Conservation (phyloP, 768 basidiomycete species). For the Melanogaster broomeanus region DNA sequence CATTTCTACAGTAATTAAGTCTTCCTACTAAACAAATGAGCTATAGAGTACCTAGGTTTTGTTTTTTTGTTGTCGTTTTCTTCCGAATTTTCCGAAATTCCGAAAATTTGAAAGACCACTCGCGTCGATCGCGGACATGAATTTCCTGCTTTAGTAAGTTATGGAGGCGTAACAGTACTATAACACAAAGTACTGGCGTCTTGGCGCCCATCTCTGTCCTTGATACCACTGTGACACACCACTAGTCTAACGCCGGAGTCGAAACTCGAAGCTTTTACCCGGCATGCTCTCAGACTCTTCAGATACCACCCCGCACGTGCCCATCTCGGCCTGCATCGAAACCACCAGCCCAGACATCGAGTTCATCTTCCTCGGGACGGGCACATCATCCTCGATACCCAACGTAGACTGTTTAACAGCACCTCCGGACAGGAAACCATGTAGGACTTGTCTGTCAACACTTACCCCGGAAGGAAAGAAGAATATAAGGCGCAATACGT, state of each 20-base stretch:
- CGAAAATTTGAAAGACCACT: too few relatives aligned
- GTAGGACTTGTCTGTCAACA: conserved; percentile 69
- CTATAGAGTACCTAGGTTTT: too few relatives aligned
- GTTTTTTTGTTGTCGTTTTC: too few relatives aligned
- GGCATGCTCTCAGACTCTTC: conserved; percentile 1
- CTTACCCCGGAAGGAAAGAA: conserved; percentile 71
- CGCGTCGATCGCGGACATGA: too few relatives aligned
- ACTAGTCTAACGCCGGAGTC: not conserved
- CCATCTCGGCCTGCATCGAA: not conserved
- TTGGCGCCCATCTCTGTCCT: too few relatives aligned
- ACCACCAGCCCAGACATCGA: conserved; percentile 40
- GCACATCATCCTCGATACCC: conserved; percentile 75
- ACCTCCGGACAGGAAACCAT: conserved; percentile 50
- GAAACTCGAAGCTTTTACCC: not conserved
- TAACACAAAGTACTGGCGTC: too few relatives aligned
- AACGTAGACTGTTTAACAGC: conserved; percentile 74
- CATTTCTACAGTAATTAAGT: too few relatives aligned
- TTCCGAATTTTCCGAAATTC: too few relatives aligned
- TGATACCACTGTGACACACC: not conserved
- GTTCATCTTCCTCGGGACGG: conserved; percentile 83
- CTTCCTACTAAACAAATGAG: too few relatives aligned
- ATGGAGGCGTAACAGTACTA: too few relatives aligned
- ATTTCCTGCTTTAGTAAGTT: too few relatives aligned
- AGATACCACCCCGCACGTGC: not conserved
- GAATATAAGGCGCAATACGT: conserved; percentile 85